Percentiles rank a stretch among this genome's conserved stretches.
These are phyloP conservation scores for Capsicum pubescens DNA, from an alignment of 257 asterid genomes.

Conservation along the genomic window DNA sequence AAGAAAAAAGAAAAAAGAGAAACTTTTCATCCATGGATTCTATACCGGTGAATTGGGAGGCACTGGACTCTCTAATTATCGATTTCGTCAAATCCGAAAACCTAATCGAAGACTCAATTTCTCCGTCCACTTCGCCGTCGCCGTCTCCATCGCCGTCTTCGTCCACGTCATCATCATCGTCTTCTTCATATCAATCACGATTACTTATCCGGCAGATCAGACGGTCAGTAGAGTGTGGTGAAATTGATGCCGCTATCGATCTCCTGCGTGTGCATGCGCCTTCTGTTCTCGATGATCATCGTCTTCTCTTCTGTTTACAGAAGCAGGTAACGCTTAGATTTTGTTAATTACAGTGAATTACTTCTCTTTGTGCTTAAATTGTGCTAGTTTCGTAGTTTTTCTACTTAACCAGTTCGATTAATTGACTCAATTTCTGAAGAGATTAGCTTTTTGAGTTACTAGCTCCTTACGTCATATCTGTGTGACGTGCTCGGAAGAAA, in stretches of 20 bases:
- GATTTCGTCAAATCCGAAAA: conserved; percentile 92
- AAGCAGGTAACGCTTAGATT: conserved; percentile 64
- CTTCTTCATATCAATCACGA: conserved; percentile 71
- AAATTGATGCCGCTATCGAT: conserved; percentile 75
- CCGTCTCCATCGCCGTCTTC: conserved; percentile 35
- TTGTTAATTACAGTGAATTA: background rate
- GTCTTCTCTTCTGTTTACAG: conserved; percentile 90
- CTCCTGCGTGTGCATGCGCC: conserved; percentile 73
- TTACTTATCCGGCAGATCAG: conserved; percentile 82
- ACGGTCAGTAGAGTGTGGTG: conserved; percentile 75
- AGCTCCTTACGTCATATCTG: background rate
- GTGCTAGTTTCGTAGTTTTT: background rate
- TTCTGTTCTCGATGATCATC: conserved; percentile 79
- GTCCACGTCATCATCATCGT: conserved; percentile 42
- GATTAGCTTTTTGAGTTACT: background rate
- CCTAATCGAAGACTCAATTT: conserved; percentile 60
- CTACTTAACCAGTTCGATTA: background rate
- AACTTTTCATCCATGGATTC: conserved; percentile 57
- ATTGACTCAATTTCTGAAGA: background rate
- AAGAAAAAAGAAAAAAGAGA: no score
- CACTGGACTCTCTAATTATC: conserved; percentile 82
- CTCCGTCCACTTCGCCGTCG: conserved; percentile 49
- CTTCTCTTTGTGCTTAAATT: background rate
- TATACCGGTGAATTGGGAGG: conserved; percentile 87
- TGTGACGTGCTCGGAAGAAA: no score